These are phyloP conservation scores for Ramaria rubella DNA, from an alignment of 768 basidiomycete genomes.

Conservation along the genomic window DNA sequence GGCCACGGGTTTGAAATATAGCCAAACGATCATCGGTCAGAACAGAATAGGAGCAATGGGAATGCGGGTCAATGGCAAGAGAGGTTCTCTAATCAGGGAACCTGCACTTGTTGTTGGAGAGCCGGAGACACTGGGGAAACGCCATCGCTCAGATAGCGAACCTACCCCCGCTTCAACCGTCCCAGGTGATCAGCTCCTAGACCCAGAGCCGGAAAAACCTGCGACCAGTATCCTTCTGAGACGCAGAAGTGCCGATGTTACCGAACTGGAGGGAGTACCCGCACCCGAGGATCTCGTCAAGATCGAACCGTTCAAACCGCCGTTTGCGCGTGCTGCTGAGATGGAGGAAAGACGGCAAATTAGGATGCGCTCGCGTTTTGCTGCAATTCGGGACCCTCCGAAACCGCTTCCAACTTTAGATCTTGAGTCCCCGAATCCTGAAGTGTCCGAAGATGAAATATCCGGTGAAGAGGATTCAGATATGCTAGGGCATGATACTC, in stretches of 20 bases:
- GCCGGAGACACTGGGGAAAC: not conserved
- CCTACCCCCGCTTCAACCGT: constrained; percentile 19
- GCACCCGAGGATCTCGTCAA: constrained; percentile 14
- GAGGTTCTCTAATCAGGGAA: constrained; percentile 42
- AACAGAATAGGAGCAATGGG: constrained; percentile 65
- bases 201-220: constrained; percentile 13
- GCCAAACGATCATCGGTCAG: constrained; percentile 80
- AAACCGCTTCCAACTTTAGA: constrained; percentile 19
- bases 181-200: not conserved
- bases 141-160: constrained; percentile 18
- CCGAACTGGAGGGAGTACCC: constrained; percentile 4
- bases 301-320: constrained; percentile 63
- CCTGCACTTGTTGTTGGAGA: not conserved
- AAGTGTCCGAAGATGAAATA: constrained; percentile 13
- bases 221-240: constrained; percentile 2
- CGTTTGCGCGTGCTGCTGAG: constrained; percentile 78
- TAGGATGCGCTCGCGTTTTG: constrained; percentile 51
- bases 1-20: constrained; percentile 62
- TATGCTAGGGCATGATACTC: constrained; percentile 19
- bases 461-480: constrained; percentile 9
- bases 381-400: constrained; percentile 26
- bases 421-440: not conserved
- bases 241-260: constrained; percentile 7
- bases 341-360: constrained; percentile 69
- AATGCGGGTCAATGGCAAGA: constrained; percentile 65